Evolutionary conservation across 345 rosid genomes (phyloP).

Genomic region (Eucalyptus leucophloia): DNA sequence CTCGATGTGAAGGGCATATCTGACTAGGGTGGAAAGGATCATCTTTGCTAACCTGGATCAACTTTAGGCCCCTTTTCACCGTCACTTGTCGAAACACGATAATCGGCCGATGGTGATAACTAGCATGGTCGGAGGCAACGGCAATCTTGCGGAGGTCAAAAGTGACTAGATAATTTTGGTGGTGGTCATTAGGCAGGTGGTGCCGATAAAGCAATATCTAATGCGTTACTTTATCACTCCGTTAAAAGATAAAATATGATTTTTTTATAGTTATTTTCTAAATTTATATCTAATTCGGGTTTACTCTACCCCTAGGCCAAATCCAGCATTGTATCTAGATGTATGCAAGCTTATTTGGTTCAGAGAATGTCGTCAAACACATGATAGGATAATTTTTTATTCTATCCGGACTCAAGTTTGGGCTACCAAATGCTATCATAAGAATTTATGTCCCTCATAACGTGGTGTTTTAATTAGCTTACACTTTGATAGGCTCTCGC

Average conservation of each 20-base stretch:
- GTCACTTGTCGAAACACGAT: fast-evolving
- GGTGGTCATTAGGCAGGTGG: fast-evolving
- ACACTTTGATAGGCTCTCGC: not conserved
- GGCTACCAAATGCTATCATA: not conserved
- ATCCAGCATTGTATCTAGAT: fast-evolving
- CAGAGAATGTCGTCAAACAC: fast-evolving
- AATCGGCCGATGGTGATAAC: fast-evolving
- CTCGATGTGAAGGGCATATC: too few relatives aligned
- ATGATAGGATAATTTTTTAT: too few relatives aligned
- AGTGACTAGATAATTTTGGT: too few relatives aligned
- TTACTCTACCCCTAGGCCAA: too few relatives aligned
- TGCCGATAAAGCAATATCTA: fast-evolving
- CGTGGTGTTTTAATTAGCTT: not conserved
- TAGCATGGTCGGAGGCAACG: fast-evolving
- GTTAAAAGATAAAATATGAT: too few relatives aligned
- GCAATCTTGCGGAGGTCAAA: fast-evolving
- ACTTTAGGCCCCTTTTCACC: too few relatives aligned
- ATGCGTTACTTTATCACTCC: fast-evolving
- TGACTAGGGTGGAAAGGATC: too few relatives aligned
- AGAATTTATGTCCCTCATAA: not conserved
- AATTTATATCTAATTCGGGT: too few relatives aligned
- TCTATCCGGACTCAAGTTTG: fast-evolving
- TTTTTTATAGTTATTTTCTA: too few relatives aligned
- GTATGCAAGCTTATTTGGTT: fast-evolving
- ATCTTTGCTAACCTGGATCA: fast-evolving